phyloP scores from a whole-genome alignment of 306 rosid species.

The Vigna radiata region DNA sequence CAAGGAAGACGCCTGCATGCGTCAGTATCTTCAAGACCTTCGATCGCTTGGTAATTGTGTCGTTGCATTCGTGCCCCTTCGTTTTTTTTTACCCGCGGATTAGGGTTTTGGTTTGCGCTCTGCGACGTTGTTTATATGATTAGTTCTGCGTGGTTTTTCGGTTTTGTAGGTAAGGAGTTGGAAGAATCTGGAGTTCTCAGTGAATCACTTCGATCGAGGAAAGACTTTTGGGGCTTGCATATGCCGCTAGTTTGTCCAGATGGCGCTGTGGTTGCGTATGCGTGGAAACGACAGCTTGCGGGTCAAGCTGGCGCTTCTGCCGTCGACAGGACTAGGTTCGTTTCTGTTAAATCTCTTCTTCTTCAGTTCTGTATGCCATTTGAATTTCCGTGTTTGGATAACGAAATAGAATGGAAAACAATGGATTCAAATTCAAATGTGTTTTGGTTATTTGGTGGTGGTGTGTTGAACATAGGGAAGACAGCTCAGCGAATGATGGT shows the following conservation, averaged over 20 bases:
- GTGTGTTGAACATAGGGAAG: background rate
- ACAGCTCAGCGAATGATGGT: background rate
- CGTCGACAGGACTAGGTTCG: constrained; percentile 83
- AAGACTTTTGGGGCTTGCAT: constrained; percentile 92
- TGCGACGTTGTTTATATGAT: constrained; percentile 11
- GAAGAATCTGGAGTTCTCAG: constrained; percentile 87
- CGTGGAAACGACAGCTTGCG: constrained; percentile 95
- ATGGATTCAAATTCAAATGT: background rate
- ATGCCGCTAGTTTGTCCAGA: constrained; percentile 98
- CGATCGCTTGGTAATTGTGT: constrained; percentile 68
- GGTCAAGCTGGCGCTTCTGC: constrained; percentile 98
- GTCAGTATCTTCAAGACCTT: constrained; percentile 82
- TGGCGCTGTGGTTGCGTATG: constrained; percentile 93
- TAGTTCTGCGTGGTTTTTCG: background rate
- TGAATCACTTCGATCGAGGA: constrained; percentile 77
- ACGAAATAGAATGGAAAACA: constrained; percentile 1
- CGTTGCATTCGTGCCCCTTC: background rate
- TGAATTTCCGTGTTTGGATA: background rate
- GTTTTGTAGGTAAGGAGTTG: constrained; percentile 75
- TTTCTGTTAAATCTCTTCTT: constrained; percentile 22
- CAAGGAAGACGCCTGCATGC: constrained; percentile 87
- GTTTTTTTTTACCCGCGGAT: background rate
- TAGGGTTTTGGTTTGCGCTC: constrained; percentile 39
- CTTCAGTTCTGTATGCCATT: background rate
- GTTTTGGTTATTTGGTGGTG: background rate